A percentile compares a stretch with the other conserved stretches of the same genome.
These are phyloP conservation scores for Pyrenophora teres DNA, from an alignment of 2,329 filamentous ascomycete genomes.

Conservation along the genomic window DNA sequence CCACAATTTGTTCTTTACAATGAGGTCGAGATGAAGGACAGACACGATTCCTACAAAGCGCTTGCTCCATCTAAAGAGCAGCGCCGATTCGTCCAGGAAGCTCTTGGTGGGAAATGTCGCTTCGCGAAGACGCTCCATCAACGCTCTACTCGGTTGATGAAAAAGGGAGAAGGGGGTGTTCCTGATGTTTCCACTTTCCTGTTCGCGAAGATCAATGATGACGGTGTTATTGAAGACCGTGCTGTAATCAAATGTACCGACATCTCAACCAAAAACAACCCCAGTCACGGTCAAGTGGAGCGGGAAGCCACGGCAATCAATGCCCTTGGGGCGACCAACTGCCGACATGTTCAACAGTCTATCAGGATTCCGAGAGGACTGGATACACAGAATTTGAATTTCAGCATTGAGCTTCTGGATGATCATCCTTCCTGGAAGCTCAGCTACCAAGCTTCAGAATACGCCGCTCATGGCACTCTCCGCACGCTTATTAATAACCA, in stretches of 20 bases:
- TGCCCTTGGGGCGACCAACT: neutral
- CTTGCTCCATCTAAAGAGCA: neutral
- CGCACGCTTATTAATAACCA: slow-evolving; percentile 1
- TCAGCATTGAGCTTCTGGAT: neutral
- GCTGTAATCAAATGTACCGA: slow-evolving; percentile 4
- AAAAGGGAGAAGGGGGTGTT: neutral
- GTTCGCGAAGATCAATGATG: slow-evolving; percentile 5
- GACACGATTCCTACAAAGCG: neutral
- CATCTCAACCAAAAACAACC: neutral
- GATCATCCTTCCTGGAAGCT: neutral
- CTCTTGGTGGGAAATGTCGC: slow-evolving; percentile 1
- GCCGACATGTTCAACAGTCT: neutral
- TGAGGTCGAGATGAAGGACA: neutral
- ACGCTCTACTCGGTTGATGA: neutral
- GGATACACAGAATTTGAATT: neutral
- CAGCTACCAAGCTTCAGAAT: neutral
- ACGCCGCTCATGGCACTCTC: neutral
- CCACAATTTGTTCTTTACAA: slow-evolving; percentile 9
- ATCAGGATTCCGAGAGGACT: neutral
- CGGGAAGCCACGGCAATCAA: neutral
- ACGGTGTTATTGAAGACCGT: neutral
- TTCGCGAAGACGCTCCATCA: slow-evolving; percentile 5
- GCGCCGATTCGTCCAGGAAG: neutral
- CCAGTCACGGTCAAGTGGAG: neutral
- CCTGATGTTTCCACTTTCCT: slow-evolving; percentile 1